phyloP scores from a whole-genome alignment of 2,329 filamentous ascomycete genomes.

The Pseudogymnoascus verrucosus region DNA sequence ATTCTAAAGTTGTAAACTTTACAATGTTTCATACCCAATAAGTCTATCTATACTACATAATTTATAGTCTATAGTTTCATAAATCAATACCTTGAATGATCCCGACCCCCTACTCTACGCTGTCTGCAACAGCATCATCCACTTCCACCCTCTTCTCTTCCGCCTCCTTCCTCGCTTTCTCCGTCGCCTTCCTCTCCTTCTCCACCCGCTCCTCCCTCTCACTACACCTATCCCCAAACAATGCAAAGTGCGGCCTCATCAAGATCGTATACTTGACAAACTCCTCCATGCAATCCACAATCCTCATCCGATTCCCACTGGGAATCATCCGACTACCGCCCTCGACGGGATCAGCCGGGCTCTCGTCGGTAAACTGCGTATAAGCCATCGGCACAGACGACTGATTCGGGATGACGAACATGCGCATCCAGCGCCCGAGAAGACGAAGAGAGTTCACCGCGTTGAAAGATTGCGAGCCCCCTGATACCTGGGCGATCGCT shows the following conservation, averaged over 20 bases:
- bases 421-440: slow-evolving; percentile 61
- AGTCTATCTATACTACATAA: neutral
- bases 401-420: slow-evolving; percentile 61
- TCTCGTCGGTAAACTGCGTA: slow-evolving; percentile 48
- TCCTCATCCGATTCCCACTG: slow-evolving; percentile 48
- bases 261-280: slow-evolving; percentile 61
- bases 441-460: slow-evolving; percentile 58
- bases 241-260: slow-evolving; percentile 51
- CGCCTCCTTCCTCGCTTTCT: slow-evolving; percentile 83
- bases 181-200: slow-evolving; percentile 17
- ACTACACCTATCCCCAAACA: slow-evolving; percentile 56
- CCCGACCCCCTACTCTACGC: neutral
- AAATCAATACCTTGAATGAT: neutral
- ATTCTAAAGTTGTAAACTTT: slow-evolving; percentile 41
- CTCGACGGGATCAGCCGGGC: slow-evolving; percentile 19
- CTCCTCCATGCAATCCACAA: slow-evolving; percentile 63
- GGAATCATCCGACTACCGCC: slow-evolving; percentile 44
- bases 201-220: slow-evolving; percentile 40
- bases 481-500: slow-evolving; percentile 53
- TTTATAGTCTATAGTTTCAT: neutral
- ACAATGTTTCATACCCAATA: neutral
- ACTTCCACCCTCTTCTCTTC: slow-evolving; percentile 83
- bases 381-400: slow-evolving; percentile 56
- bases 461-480: slow-evolving; percentile 61
- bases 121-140: slow-evolving; percentile 30